A percentile compares a stretch with the other conserved stretches of the same genome.
Evolutionary conservation across 2,329 filamentous ascomycete species (phyloP).

Genomic region (Trichoderma afroharzianum): DNA sequence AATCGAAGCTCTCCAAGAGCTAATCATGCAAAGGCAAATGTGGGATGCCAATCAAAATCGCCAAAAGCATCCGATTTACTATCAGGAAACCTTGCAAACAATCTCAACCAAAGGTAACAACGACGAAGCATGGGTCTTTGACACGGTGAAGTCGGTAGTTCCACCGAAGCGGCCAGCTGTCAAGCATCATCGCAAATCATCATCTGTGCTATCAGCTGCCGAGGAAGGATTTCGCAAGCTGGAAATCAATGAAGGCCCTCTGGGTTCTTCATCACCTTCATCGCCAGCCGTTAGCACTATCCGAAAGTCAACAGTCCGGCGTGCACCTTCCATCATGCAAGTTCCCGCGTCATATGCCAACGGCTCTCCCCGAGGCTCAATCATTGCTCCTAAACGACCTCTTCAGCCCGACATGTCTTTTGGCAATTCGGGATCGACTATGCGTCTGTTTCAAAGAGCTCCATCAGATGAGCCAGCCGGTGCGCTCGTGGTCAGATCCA

Average conservation of each 20-base stretch:
- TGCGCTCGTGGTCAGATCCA: conserved; percentile 35
- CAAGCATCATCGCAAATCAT: conserved; percentile 53
- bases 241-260: conserved; percentile 58
- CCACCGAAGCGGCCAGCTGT: conserved; percentile 46
- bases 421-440: conserved; percentile 88
- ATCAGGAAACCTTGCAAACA: conserved; percentile 83
- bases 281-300: conserved; percentile 55
- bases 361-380: conserved; percentile 41
- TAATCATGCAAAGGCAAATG: conserved; percentile 78
- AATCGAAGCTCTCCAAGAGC: conserved; percentile 79
- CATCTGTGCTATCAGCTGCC: conserved; percentile 45
- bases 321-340: conserved; percentile 43
- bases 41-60: conserved; percentile 72
- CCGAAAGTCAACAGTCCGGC: conserved; percentile 55
- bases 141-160: conserved; percentile 76
- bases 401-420: conserved; percentile 88
- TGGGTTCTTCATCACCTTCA: conserved; percentile 53
- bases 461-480: conserved; percentile 62
- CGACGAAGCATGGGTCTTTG: conserved; percentile 90
- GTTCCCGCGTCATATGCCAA: conserved; percentile 32
- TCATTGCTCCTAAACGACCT: conserved; percentile 62
- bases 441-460: conserved; percentile 85
- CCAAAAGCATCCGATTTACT: conserved; percentile 73
- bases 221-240: conserved; percentile 60
- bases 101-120: conserved; percentile 63